phyloP scores from a whole-genome alignment of 1,284 basidiomycete species.

The Irpex sp. region DNA sequence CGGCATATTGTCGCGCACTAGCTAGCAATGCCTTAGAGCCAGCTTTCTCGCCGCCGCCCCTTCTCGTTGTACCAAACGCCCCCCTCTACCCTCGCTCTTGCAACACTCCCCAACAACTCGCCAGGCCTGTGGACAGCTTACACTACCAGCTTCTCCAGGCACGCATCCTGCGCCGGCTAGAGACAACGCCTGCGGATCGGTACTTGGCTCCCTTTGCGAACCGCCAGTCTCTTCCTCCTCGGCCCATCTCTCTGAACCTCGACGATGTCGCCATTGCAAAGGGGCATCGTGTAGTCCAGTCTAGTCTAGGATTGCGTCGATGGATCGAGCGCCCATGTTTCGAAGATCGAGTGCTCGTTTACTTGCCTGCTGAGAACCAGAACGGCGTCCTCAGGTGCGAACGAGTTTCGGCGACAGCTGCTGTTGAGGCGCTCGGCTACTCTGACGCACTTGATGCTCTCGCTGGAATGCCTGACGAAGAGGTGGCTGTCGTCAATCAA shows the following conservation, averaged over 20 bases:
- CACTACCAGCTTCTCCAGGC: constrained; percentile 46
- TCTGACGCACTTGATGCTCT: constrained; percentile 61
- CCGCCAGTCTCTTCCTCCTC: not conserved
- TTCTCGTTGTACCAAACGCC: constrained; percentile 38
- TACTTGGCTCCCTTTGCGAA: constrained; percentile 5
- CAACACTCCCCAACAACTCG: constrained; percentile 39
- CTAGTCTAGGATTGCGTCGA: constrained; percentile 53
- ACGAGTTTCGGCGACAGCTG: constrained; percentile 40
- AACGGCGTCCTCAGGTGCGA: constrained; percentile 10
- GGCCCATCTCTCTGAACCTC: constrained; percentile 27
- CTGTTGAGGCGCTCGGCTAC: constrained; percentile 72
- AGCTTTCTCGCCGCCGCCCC: constrained; percentile 44
- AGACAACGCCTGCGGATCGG: constrained; percentile 15
- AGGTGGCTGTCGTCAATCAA: constrained; percentile 2
- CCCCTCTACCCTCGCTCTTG: constrained; percentile 64
- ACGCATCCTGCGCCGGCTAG: constrained; percentile 45
- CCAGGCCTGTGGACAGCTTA: constrained; percentile 34
- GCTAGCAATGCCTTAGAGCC: constrained; percentile 26
- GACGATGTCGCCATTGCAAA: constrained; percentile 47
- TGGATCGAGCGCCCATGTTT: constrained; percentile 75
- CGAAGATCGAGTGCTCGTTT: constrained; percentile 63
- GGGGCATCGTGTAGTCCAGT: constrained; percentile 34
- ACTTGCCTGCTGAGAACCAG: constrained; percentile 30
- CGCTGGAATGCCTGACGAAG: constrained; percentile 35
- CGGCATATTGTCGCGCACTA: constrained; percentile 27